Evolutionary conservation across 2,329 filamentous ascomycete species (phyloP).

Genomic region (Monosporascus sp.): DNA sequence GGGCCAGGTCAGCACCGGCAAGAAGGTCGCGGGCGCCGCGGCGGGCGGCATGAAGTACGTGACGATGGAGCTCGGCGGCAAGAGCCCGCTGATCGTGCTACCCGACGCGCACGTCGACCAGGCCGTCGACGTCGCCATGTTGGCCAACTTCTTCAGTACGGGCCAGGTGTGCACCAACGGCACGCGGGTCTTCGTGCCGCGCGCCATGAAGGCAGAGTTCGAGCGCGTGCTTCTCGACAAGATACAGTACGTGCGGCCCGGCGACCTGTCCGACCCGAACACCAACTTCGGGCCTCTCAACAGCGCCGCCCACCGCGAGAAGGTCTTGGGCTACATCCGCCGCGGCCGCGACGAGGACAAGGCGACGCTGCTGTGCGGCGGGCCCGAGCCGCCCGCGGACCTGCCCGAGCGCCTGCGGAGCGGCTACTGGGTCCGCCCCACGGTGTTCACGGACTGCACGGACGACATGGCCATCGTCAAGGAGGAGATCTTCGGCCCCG

Average conservation of each 20-base stretch:
- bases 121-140: conserved; percentile 86
- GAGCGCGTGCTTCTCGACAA: conserved; percentile 66
- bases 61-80: conserved; percentile 88
- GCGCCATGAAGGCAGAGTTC: conserved; percentile 59
- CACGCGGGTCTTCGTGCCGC: conserved; percentile 78
- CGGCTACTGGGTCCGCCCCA: conserved; percentile 83
- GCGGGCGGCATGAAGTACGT: conserved; percentile 81
- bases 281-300: conserved; percentile 86
- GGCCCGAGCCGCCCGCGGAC: conserved; percentile 50
- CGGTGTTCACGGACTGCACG: conserved; percentile 80
- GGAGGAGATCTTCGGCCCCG: conserved; percentile 87
- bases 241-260: conserved; percentile 64
- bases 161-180: conserved; percentile 94
- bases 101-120: conserved; percentile 73
- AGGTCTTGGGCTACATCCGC: conserved; percentile 71
- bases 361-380: conserved; percentile 70
- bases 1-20: conserved; percentile 77
- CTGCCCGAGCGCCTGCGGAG: conserved; percentile 41
- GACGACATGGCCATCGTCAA: conserved; percentile 74
- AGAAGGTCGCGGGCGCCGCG: conserved; percentile 73
- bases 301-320: conserved; percentile 67
- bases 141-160: conserved; percentile 88
- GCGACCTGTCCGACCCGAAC: conserved; percentile 62
- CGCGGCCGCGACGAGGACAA: conserved; percentile 70
- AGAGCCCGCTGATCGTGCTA: conserved; percentile 74